These are phyloP conservation scores for Aristolochia californica DNA, from an alignment of 164 flowering plant species.

Conservation along the genomic window DNA sequence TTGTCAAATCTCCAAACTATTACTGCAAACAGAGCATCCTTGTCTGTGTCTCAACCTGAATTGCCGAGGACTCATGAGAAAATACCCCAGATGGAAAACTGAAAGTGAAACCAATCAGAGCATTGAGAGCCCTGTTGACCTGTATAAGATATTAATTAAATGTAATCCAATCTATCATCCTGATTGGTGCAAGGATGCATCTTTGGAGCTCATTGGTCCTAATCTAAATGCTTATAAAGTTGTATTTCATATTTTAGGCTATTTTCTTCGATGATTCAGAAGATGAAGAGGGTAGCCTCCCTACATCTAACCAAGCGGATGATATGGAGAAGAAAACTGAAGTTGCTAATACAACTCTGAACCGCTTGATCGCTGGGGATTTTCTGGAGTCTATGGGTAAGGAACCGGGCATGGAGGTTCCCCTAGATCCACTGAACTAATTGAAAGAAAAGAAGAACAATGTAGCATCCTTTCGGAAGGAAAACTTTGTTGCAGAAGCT, in stretches of 20 bases:
- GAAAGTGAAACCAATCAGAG: slow-evolving; percentile 37
- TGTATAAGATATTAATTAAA: slow-evolving; percentile 58
- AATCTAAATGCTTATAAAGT: not conserved
- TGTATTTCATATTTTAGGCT: slow-evolving; percentile 34
- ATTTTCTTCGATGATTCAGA: slow-evolving; percentile 98
- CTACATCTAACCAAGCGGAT: slow-evolving; percentile 23
- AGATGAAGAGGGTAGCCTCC: slow-evolving; percentile 31
- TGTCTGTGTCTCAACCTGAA: slow-evolving; percentile 18
- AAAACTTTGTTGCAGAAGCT: slow-evolving; percentile 8
- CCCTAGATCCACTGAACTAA: slow-evolving; percentile 40
- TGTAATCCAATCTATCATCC: not conserved
- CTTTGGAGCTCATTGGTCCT: not conserved
- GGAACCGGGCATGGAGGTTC: slow-evolving; percentile 88
- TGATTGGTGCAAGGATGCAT: not conserved
- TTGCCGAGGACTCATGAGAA: slow-evolving; percentile 15
- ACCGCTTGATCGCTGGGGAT: slow-evolving; percentile 92
- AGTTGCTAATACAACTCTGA: slow-evolving; percentile 60
- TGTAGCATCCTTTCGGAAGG: slow-evolving; percentile 18
- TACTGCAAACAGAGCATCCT: slow-evolving; percentile 14
- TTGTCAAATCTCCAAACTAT: slow-evolving; percentile 24
- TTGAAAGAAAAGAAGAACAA: slow-evolving; percentile 19
- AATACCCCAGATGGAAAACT: slow-evolving; percentile 18
- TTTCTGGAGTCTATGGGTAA: slow-evolving; percentile 89
- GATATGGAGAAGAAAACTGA: slow-evolving; percentile 49
- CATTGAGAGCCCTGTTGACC: slow-evolving; percentile 92